Conservation (phyloP, 2,329 filamentous ascomycete species). For the Seiridium cupressi region DNA sequence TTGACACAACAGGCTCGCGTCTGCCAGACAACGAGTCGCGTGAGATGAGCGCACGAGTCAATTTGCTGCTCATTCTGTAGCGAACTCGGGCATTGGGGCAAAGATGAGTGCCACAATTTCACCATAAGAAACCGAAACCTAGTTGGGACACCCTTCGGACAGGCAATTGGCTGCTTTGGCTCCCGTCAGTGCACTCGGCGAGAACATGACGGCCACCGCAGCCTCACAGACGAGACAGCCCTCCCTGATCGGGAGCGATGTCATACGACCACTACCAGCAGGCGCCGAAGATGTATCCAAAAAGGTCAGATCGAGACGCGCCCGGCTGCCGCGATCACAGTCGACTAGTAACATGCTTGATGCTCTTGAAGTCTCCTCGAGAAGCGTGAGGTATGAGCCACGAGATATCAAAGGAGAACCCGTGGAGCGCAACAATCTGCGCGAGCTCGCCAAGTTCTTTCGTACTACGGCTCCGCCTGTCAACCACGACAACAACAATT, state of each 20-base stretch:
- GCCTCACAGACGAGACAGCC: background rate
- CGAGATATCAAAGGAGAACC: constrained; percentile 14
- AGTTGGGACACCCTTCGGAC: background rate
- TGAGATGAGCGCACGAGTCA: background rate
- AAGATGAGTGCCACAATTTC: background rate
- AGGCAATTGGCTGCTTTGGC: too few relatives aligned
- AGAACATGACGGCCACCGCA: background rate
- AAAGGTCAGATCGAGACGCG: constrained; percentile 8
- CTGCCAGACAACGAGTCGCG: background rate
- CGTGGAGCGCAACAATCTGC: constrained; percentile 11
- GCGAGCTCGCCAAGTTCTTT: constrained; percentile 19
- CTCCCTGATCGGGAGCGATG: background rate
- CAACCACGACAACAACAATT: constrained; percentile 15
- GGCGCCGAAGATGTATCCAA: background rate
- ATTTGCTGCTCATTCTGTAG: background rate
- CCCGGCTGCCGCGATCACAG: constrained; percentile 21
- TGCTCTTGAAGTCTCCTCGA: constrained; percentile 1
- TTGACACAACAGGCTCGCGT: background rate
- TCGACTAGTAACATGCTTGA: constrained; percentile 25
- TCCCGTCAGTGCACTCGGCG: background rate
- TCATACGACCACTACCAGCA: background rate
- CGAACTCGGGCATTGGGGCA: background rate
- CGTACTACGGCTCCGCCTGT: constrained; percentile 19
- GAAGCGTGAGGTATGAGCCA: constrained; percentile 8
- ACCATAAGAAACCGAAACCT: background rate